Percentiles rank a stretch among this genome's conserved stretches.
These are phyloP conservation scores for Zygosaccharomyces lentus DNA, from an alignment of 805 yeast species.

Conservation along the genomic window DNA sequence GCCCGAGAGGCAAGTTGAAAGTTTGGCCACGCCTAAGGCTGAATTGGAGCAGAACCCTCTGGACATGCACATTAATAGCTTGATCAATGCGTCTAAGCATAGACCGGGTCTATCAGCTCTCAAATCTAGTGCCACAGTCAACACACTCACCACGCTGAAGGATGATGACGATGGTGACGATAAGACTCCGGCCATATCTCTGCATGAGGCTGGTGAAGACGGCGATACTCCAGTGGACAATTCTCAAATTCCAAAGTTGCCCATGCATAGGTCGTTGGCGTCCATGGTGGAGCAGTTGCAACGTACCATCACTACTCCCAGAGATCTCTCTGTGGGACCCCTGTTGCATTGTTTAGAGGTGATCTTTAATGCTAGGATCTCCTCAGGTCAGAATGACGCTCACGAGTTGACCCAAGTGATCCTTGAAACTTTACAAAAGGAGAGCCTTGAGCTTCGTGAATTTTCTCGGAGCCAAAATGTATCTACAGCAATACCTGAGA, in stretches of 20 bases:
- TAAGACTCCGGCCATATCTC: constrained; percentile 10
- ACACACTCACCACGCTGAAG: constrained; percentile 13
- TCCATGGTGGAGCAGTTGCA: constrained; percentile 53
- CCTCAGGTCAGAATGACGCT: constrained; percentile 88
- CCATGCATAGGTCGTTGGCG: constrained; percentile 56
- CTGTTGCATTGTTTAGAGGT: constrained; percentile 67
- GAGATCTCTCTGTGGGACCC: constrained; percentile 71
- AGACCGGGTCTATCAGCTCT: constrained; percentile 9
- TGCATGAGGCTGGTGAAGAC: neutral
- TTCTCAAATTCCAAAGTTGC: constrained; percentile 39
- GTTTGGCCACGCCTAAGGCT: constrained; percentile 5
- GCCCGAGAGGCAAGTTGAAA: neutral
- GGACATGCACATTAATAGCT: constrained; percentile 7
- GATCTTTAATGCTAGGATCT: constrained; percentile 67
- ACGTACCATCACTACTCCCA: constrained; percentile 50
- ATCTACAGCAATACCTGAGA: constrained; percentile 44
- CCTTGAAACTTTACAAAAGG: constrained; percentile 71
- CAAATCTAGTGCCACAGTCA: constrained; percentile 17
- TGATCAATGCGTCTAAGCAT: constrained; percentile 6
- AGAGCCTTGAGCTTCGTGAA: constrained; percentile 44
- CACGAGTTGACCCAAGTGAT: constrained; percentile 84
- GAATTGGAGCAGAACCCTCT: constrained; percentile 12
- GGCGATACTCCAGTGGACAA: constrained; percentile 3
- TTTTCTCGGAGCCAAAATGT: constrained; percentile 23
- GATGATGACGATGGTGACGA: constrained; percentile 7